These are phyloP conservation scores for Aspergillus ochraceus DNA, from an alignment of 2,329 filamentous ascomycete genomes.

Conservation along the genomic window DNA sequence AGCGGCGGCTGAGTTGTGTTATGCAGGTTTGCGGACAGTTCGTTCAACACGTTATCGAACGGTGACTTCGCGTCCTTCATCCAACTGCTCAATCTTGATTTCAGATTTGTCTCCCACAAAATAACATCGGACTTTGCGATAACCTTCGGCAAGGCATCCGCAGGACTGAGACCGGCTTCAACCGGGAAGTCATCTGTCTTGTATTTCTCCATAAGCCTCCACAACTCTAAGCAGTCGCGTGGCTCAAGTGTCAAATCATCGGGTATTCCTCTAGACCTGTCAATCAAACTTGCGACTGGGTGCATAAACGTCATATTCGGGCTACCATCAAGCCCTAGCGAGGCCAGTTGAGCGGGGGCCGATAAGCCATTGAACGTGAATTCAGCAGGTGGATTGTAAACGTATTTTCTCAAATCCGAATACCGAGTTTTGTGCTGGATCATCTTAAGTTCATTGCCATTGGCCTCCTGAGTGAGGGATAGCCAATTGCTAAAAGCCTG, in stretches of 20 bases:
- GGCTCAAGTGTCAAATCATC: neutral
- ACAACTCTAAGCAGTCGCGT: neutral
- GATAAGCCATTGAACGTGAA: neutral
- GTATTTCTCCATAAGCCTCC: neutral
- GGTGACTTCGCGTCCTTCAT: neutral
- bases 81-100: neutral
- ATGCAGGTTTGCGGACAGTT: neutral
- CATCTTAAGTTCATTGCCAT: neutral
- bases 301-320: neutral
- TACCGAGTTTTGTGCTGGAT: neutral
- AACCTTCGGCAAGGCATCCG: neutral
- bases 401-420: neutral
- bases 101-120: neutral
- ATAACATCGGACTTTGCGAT: neutral
- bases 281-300: neutral
- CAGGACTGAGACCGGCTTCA: neutral
- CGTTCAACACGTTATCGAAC: neutral
- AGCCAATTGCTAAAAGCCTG: neutral
- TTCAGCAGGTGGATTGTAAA: neutral
- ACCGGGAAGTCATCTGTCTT: neutral
- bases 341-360: neutral
- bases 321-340: neutral
- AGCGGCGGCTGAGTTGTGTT: neutral
- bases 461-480: neutral
- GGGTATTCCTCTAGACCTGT: neutral